Conservation (phyloP, 305 asterid species). For the Striga hermonthica region DNA sequence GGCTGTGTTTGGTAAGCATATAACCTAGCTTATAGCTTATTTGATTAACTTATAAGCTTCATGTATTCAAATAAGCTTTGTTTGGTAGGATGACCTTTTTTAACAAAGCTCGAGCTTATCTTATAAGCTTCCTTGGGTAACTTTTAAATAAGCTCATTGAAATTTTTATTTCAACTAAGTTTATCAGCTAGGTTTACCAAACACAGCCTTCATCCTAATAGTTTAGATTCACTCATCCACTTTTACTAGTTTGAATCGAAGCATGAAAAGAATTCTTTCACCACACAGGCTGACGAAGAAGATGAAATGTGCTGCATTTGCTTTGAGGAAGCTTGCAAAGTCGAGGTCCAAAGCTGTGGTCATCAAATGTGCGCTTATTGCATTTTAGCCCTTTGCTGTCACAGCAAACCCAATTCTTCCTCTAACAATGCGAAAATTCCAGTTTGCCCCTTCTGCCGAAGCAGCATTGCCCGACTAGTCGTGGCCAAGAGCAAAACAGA, state of each 20-base stretch:
- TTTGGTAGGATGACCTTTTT: too few relatives aligned
- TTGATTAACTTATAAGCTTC: too few relatives aligned
- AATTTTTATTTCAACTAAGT: too few relatives aligned
- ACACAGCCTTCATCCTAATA: too few relatives aligned
- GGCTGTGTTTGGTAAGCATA: too few relatives aligned
- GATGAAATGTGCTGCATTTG: constrained; percentile 73
- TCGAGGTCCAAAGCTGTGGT: constrained; percentile 71
- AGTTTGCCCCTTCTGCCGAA: constrained; percentile 78
- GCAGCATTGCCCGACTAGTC: constrained; percentile 51
- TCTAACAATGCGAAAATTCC: constrained; percentile 42
- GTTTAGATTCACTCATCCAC: too few relatives aligned
- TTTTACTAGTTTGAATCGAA: background rate
- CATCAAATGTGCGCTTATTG: constrained; percentile 91
- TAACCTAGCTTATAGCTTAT: too few relatives aligned
- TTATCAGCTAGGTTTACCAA: too few relatives aligned
- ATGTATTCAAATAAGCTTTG: too few relatives aligned
- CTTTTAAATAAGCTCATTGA: too few relatives aligned
- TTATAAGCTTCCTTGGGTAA: too few relatives aligned
- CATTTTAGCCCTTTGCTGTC: constrained; percentile 68
- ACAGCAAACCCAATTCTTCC: constrained; percentile 53
- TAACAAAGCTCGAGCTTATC: too few relatives aligned
- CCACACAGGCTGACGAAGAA: constrained; percentile 47
- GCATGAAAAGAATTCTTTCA: background rate
- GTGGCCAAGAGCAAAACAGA: constrained; percentile 48
- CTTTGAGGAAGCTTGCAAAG: constrained; percentile 64